Evolutionary conservation across 2,329 filamentous ascomycete genomes (phyloP).

Genomic region (Zymoseptoria ardabiliae): DNA sequence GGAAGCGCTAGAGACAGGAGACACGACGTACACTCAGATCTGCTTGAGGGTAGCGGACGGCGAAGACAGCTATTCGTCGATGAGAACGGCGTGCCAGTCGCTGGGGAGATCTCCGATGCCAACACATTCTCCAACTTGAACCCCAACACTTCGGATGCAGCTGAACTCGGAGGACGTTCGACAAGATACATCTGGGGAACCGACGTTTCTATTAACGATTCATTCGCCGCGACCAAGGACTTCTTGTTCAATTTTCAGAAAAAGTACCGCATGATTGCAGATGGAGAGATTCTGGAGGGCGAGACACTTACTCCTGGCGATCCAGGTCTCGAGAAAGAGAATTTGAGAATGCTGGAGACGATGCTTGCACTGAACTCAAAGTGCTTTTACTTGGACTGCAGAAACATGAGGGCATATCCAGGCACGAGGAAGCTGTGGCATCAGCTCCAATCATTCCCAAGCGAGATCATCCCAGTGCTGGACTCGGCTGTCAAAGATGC

Average conservation of each 20-base stretch:
- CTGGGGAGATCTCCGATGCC: conserved; percentile 47
- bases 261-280: conserved; percentile 88
- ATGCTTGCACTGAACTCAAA: conserved; percentile 84
- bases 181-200: conserved; percentile 92
- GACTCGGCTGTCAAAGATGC: conserved; percentile 89
- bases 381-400: conserved; percentile 79
- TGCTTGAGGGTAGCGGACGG: conserved; percentile 47
- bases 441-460: conserved; percentile 86
- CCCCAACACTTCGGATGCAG: conserved; percentile 85
- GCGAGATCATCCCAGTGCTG: conserved; percentile 94
- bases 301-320: conserved; percentile 61
- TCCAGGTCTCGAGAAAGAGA: conserved; percentile 70
- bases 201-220: conserved; percentile 87
- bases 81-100: conserved; percentile 54
- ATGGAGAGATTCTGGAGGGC: conserved; percentile 67
- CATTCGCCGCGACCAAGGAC: conserved; percentile 78
- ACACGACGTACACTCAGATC: conserved; percentile 81
- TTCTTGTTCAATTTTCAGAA: conserved; percentile 86
- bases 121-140: conserved; percentile 61
- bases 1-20: conserved; percentile 55
- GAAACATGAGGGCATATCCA: conserved; percentile 86
- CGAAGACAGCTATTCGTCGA: conserved; percentile 57
- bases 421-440: conserved; percentile 91
- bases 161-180: conserved; percentile 73
- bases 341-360: conserved; percentile 75